Evolutionary conservation across 768 basidiomycete species (phyloP).

Genomic region (Boletus patriciae): DNA sequence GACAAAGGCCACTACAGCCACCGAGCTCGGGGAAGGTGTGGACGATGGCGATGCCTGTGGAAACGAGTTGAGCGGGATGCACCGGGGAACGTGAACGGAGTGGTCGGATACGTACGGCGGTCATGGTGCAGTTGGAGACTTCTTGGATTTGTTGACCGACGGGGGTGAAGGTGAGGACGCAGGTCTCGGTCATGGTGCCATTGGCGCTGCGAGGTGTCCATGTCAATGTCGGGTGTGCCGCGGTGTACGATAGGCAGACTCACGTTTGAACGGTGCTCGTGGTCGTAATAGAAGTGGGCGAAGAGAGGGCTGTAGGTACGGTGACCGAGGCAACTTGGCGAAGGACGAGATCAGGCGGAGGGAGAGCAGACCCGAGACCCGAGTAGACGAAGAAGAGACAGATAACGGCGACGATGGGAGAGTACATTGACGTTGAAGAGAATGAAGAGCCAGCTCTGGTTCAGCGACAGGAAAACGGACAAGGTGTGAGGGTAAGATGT

Average conservation of each 20-base stretch:
- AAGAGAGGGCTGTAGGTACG: slow-evolving; percentile 24
- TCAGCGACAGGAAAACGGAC: background rate
- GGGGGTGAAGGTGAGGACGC: slow-evolving; percentile 55
- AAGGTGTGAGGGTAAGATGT: slow-evolving; percentile 17
- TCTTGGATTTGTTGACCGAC: slow-evolving; percentile 54
- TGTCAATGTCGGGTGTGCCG: background rate
- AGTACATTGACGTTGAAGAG: slow-evolving; percentile 25
- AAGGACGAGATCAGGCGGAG: slow-evolving; percentile 17
- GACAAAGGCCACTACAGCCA: slow-evolving; percentile 43
- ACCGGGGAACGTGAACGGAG: no score
- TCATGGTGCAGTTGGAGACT: slow-evolving; percentile 51
- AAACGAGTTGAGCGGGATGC: background rate
- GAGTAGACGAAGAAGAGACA: slow-evolving; percentile 27
- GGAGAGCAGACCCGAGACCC: slow-evolving; percentile 29
- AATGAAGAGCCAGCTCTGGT: slow-evolving; percentile 41
- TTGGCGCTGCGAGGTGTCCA: slow-evolving; percentile 37
- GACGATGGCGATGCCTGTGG: slow-evolving; percentile 30
- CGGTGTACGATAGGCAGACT: slow-evolving; percentile 17
- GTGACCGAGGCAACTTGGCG: slow-evolving; percentile 25
- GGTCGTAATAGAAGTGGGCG: slow-evolving; percentile 39
- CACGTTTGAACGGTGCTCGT: slow-evolving; percentile 41
- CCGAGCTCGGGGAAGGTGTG: slow-evolving; percentile 22
- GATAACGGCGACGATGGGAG: slow-evolving; percentile 18
- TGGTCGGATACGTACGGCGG: slow-evolving; percentile 14
- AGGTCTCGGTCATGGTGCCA: slow-evolving; percentile 57